Percentiles rank a stretch among this genome's conserved stretches.
These are phyloP conservation scores for Aspergillus udagawae DNA, from an alignment of 2,329 filamentous ascomycete genomes.

Conservation along the genomic window DNA sequence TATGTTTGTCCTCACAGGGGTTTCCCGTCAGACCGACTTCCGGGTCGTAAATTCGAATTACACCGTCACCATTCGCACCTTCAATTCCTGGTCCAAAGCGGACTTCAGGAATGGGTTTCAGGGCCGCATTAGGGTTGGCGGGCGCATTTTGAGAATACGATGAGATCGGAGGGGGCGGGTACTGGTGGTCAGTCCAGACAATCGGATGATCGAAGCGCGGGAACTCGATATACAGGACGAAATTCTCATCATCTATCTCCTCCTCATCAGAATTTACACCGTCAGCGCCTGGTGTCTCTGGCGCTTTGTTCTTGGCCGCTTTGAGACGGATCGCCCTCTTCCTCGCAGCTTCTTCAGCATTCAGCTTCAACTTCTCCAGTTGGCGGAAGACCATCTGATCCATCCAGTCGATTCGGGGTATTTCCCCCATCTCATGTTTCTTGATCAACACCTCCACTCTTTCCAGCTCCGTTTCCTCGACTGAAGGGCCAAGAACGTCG, in stretches of 20 bases:
- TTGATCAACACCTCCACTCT: slow-evolving; percentile 87
- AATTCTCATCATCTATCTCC: slow-evolving; percentile 57
- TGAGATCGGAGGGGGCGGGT: slow-evolving; percentile 78
- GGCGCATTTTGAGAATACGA: slow-evolving; percentile 62
- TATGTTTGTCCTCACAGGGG: slow-evolving; percentile 91
- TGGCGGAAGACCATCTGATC: slow-evolving; percentile 90
- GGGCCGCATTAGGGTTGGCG: slow-evolving; percentile 63
- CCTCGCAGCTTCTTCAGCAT: slow-evolving; percentile 61
- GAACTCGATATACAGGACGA: slow-evolving; percentile 84
- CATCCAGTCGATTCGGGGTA: slow-evolving; percentile 88
- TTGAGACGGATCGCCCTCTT: slow-evolving; percentile 47
- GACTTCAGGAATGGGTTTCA: slow-evolving; percentile 81
- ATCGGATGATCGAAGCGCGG: slow-evolving; percentile 94
- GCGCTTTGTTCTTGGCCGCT: slow-evolving; percentile 25
- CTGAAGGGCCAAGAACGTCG: slow-evolving; percentile 47
- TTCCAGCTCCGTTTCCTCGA: slow-evolving; percentile 80
- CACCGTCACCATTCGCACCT: slow-evolving; percentile 51
- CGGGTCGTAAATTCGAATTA: slow-evolving; percentile 88
- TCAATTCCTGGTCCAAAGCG: slow-evolving; percentile 88
- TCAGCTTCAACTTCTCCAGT: slow-evolving; percentile 71
- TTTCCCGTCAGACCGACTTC: slow-evolving; percentile 88
- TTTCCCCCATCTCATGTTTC: slow-evolving; percentile 97
- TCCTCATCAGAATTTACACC: slow-evolving; percentile 36
- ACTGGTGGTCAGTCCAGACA: slow-evolving; percentile 92
- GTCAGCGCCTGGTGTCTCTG: slow-evolving; percentile 37